A percentile compares a stretch with the other conserved stretches of the same genome.
phyloP scores from a whole-genome alignment of 257 asterid genomes.

The Solanum pinnatisectum region DNA sequence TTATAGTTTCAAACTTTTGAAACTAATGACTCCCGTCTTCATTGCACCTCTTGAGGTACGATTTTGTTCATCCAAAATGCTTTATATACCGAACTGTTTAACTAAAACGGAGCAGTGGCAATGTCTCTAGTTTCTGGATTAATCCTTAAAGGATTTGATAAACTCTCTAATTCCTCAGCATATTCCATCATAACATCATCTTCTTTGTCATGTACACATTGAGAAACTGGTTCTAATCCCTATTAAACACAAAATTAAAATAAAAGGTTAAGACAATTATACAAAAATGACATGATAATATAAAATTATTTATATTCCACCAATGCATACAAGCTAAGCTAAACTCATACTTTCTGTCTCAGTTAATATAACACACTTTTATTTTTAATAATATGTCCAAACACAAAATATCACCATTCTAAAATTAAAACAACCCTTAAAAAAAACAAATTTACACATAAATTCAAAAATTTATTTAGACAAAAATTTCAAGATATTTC shows the following conservation, averaged over 20 bases:
- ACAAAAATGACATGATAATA: background rate
- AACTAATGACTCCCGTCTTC: background rate
- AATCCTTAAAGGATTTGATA: background rate
- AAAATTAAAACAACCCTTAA: too few species aligned
- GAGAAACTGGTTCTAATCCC: conserved; percentile 39
- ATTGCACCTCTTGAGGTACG: background rate
- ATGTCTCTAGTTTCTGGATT: conserved; percentile 9
- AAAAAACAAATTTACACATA: too few species aligned
- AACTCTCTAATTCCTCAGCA: background rate
- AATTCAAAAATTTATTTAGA: too few species aligned
- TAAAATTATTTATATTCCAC: background rate
- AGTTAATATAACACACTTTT: too few species aligned
- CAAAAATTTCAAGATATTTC: too few species aligned
- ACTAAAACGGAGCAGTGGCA: conserved; percentile 34
- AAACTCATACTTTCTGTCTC: too few species aligned
- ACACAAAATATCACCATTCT: too few species aligned
- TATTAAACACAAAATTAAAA: background rate
- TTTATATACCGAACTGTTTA: rapidly evolving
- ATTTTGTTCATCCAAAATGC: background rate
- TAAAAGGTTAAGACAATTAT: background rate
- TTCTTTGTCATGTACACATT: conserved; percentile 1
- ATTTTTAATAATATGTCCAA: too few species aligned
- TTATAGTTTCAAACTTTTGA: background rate
- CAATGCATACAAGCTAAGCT: too few species aligned
- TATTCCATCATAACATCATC: background rate